Percentiles rank a stretch among this genome's conserved stretches.
phyloP scores from a whole-genome alignment of 2,329 filamentous ascomycete genomes.

The Elsinoe australis region DNA sequence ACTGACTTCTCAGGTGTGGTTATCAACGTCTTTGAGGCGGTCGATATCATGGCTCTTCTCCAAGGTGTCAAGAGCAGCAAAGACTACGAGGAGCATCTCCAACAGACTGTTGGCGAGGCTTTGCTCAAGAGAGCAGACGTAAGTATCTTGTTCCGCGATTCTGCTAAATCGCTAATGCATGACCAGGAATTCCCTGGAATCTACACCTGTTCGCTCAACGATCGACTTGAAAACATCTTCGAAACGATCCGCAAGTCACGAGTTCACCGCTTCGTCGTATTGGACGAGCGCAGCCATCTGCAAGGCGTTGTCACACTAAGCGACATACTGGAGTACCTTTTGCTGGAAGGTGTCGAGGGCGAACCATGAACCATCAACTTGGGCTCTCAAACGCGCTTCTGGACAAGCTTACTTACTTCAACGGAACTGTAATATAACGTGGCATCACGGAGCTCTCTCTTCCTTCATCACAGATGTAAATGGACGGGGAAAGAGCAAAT shows the following conservation, averaged over 20 bases:
- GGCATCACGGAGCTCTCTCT: too few species aligned
- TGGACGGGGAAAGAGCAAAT: too few species aligned
- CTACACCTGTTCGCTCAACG: conserved; percentile 87
- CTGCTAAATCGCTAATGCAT: conserved; percentile 22
- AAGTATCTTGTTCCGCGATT: conserved; percentile 25
- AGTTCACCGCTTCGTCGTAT: conserved; percentile 85
- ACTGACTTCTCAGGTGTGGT: conserved; percentile 61
- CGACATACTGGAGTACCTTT: conserved; percentile 91
- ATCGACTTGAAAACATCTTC: conserved; percentile 90
- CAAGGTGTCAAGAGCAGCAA: conserved; percentile 56
- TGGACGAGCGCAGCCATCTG: conserved; percentile 80
- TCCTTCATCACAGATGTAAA: too few species aligned
- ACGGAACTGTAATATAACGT: too few species aligned
- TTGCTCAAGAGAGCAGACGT: conserved; percentile 75
- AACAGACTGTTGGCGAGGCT: conserved; percentile 78
- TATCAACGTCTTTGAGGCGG: conserved; percentile 94
- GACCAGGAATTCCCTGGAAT: conserved; percentile 87
- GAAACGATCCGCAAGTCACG: conserved; percentile 92
- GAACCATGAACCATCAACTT: too few species aligned
- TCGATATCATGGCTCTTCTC: conserved; percentile 93
- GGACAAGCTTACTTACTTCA: too few species aligned
- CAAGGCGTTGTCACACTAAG: conserved; percentile 88
- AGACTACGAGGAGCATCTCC: conserved; percentile 74
- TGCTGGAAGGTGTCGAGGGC: conserved; percentile 58
- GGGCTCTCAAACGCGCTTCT: too few species aligned